Evolutionary conservation across 2,329 filamentous ascomycete genomes (phyloP), one percentile per base, ranked within the genome.

Genomic region (Pestalotiopsis sp.): DNA sequence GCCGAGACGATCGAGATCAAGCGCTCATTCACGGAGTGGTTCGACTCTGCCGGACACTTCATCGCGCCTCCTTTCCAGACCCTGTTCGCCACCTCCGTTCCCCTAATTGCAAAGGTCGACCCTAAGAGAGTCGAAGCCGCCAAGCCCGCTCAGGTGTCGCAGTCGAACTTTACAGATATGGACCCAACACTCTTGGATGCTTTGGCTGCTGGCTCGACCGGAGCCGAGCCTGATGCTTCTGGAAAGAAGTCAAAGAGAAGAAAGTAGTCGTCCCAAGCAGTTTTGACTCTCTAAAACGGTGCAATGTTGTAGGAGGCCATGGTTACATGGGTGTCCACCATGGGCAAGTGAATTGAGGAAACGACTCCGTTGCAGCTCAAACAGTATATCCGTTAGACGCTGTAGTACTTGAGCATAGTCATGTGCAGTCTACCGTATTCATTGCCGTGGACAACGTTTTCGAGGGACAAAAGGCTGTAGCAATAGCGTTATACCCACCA

Each of bases 61-160:
- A 87, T 94, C 60, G 87, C 89, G 9, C 84, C 88, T 73, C 93
- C 93, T 5, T 95, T 96, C 81, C 93, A 96, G 85, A 87, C 90
- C 77, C 89, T 93, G 82, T 83, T 96, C 62, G 92, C 92, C 12
- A 86, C 86, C n/a, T 85, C 87, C 56, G 85, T 95, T 3, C 87
- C 90, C 1, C 77, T 87, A 40, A 86, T 95, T 70, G 92, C 90
- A 65, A 85, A 85, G 73, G 85, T 86, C 40, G 93, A 95, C 75
- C 87, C 90, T 49, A 87, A 87, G 78, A 84, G 86, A 68, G 84
- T 84, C n/a, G 80, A 79, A 2, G 72, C 77, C 52, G 76, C 78
- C 56, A 36, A n/a, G 60, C 40, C 41, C 14, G 64, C 64, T 38
- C 64, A 41, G 25, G 9, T 31, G 4, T 56, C 36, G 9, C 17